phyloP scores from a whole-genome alignment of 768 basidiomycete species.

The Leccinum obscurum region DNA sequence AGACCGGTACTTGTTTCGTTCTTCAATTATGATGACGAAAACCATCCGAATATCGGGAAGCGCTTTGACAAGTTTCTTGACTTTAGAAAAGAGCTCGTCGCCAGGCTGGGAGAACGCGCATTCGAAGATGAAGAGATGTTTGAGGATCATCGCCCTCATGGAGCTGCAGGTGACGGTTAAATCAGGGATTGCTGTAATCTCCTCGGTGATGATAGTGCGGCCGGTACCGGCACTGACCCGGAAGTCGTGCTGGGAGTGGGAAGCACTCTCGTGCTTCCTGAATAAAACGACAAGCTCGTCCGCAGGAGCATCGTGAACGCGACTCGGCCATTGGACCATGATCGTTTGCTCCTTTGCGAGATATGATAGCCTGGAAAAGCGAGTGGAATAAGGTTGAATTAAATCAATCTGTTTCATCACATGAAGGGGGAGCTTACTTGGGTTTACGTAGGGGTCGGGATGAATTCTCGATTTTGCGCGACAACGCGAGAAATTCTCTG shows the following conservation, averaged over 20 bases:
- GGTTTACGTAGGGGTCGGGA: background rate
- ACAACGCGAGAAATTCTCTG: background rate
- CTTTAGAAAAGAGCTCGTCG: background rate
- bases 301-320: background rate
- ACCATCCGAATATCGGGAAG: background rate
- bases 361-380: background rate
- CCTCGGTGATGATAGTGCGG: background rate
- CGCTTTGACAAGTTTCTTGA: background rate
- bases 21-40: background rate
- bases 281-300: background rate
- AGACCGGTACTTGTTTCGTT: background rate
- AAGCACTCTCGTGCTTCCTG: background rate
- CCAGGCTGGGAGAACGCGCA: background rate
- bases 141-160: background rate
- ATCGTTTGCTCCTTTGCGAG: background rate
- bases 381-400: background rate
- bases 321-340: background rate
- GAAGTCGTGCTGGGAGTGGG: background rate
- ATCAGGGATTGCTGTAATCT: background rate
- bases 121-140: background rate
- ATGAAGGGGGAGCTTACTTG: background rate
- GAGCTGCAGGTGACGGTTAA: background rate
- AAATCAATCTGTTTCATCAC: background rate
- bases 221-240: background rate
- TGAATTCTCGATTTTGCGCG: background rate